Evolutionary conservation across 352 stramenopile genomes (phyloP).

Genomic region (Pythium aristosporum): DNA sequence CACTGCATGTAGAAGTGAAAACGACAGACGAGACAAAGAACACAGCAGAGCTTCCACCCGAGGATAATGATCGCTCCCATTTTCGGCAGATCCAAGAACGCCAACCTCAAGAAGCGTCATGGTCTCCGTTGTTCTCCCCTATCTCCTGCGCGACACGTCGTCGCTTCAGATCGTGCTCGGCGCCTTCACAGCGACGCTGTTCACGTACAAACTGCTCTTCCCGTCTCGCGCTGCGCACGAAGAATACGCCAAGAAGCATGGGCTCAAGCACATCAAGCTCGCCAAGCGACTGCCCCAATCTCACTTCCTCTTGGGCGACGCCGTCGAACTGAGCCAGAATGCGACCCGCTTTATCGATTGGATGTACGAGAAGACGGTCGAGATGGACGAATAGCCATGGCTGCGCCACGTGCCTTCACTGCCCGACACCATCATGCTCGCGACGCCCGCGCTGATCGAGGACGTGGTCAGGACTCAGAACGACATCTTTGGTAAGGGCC

Average conservation of each 20-base stretch:
- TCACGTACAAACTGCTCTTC: slow-evolving; percentile 22
- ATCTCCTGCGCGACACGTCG: slow-evolving; percentile 1
- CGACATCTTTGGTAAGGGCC: too few species aligned
- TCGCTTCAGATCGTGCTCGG: slow-evolving; percentile 1
- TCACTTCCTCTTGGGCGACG: slow-evolving; percentile 4
- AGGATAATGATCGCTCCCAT: too few species aligned
- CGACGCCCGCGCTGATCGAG: too few species aligned
- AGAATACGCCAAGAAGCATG: slow-evolving; percentile 7
- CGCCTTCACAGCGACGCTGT: slow-evolving; percentile 1
- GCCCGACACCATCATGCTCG: too few species aligned
- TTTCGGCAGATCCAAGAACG: too few species aligned
- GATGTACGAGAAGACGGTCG: slow-evolving; percentile 13
- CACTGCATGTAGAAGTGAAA: too few species aligned
- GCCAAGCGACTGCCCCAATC: slow-evolving; percentile 3
- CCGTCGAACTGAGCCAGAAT: slow-evolving; percentile 8
- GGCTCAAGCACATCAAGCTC: neutral
- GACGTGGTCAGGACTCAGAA: too few species aligned
- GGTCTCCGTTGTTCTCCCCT: slow-evolving; percentile 4
- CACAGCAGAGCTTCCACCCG: too few species aligned
- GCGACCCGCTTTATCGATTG: slow-evolving; percentile 21
- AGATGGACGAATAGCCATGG: too few species aligned
- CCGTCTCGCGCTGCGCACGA: slow-evolving; percentile 1
- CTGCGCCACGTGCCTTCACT: too few species aligned
- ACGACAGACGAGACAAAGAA: too few species aligned
- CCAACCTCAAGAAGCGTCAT: neutral